These are phyloP conservation scores for Lagenaria siceraria DNA, from an alignment of 306 rosid species.

Conservation along the genomic window DNA sequence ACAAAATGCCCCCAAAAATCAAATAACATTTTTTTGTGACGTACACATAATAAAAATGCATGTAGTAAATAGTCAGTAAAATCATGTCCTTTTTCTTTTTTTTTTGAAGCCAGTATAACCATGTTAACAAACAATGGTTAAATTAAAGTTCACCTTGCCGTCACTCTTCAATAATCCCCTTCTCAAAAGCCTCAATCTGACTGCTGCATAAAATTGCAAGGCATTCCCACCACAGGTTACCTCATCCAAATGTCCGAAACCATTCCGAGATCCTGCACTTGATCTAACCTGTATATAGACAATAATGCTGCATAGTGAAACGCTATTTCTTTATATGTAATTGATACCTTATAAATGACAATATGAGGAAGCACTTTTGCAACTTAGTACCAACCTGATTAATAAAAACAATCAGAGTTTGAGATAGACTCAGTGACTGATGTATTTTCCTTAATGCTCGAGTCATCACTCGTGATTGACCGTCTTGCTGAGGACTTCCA, in stretches of 20 bases:
- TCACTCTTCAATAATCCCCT: conserved; percentile 42
- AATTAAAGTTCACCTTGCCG: conserved; percentile 32
- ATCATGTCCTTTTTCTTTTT: too few species aligned
- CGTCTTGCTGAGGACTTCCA: conserved; percentile 25
- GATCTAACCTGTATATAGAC: conserved; percentile 42
- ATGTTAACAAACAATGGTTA: background rate
- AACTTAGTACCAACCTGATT: conserved; percentile 49
- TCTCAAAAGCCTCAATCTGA: conserved; percentile 59
- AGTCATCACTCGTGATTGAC: conserved; percentile 50
- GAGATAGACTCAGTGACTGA: conserved; percentile 49
- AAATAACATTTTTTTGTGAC: background rate
- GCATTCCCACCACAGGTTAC: conserved; percentile 92
- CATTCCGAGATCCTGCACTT: conserved; percentile 27
- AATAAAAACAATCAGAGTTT: conserved; percentile 48
- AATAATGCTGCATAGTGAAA: background rate
- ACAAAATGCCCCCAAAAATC: background rate
- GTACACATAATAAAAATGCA: background rate
- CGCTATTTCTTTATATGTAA: background rate
- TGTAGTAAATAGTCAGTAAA: background rate
- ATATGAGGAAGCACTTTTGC: conserved; percentile 2
- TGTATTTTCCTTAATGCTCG: conserved; percentile 64
- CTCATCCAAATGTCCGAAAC: conserved; percentile 38
- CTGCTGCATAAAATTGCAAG: conserved; percentile 70
- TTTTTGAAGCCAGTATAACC: background rate
- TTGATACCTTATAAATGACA: background rate